Evolutionary conservation across 148 eudicot species (phyloP), one percentile per base, ranked within the genome.

Genomic region (Fagopyrum esculentum): DNA sequence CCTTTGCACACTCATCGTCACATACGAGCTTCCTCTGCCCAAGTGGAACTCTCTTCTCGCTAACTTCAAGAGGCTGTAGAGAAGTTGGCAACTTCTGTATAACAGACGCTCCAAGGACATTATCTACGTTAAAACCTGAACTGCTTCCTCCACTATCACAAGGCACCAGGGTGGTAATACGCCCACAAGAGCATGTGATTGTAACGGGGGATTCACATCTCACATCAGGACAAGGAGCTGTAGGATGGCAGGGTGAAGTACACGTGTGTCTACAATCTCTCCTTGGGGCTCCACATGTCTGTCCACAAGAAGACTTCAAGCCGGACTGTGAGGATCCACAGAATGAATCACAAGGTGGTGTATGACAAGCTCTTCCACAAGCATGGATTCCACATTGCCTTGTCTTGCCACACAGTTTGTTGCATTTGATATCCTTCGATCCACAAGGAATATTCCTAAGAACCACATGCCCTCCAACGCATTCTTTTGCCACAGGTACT

Each of bases 361-460:
- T 83, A 72, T 94, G 98, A 77, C 98, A 94, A 49, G 90, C 86
- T 81, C 97, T 90, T 29, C 87, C 85, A 85, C 98, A 91, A 12
- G 97, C 96, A 79, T 94, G 97, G 80, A 89, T 78, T 11, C 98
- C 98, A 82, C 97, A 94, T 61, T 89, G 90, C 77, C 93, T 86
- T 5, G 96, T 83, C 82, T 90, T 94, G 48, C 96, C 97, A 76
- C 97, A 94, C 1, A 91, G 81, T 73, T 87, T 86, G 80, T 88
- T 91, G 63, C 98, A 94, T 77, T 90, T 88, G 59, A 94, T 91
- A 71, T 94, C 96, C 79, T 86, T 94, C 9, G 98, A 94, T n/a
- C 98, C 98, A 78, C 98, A 94, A 66, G 98, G 97, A 70, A 95
- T 92, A 71, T 90, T 95, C 72, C 98, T 86, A 10, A 95, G 86